These are phyloP conservation scores for Schizophyllum commune DNA, from an alignment of 1,284 basidiomycete genomes.

Conservation along the genomic window DNA sequence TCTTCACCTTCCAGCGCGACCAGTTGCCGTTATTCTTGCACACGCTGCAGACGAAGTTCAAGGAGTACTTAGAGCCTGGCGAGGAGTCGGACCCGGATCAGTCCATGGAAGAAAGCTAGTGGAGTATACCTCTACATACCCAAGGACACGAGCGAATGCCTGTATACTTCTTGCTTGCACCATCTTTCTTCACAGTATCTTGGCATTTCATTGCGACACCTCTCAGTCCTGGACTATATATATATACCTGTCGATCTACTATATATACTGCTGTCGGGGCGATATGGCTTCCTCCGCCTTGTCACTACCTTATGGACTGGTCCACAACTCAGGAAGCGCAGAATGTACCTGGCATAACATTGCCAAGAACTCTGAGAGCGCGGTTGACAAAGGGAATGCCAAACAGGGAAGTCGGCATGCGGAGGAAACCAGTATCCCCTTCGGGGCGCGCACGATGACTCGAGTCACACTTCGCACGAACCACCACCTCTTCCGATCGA, in stretches of 20 bases:
- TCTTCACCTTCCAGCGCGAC: conserved; percentile 59
- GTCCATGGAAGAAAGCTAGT: neutral
- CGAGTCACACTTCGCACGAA: neutral
- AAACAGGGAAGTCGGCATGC: neutral
- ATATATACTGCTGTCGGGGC: no score
- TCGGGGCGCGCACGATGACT: neutral
- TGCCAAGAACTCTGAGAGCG: no score
- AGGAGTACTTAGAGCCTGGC: neutral
- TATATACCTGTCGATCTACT: no score
- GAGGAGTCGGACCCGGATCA: neutral
- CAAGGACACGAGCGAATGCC: no score
- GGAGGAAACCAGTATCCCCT: neutral
- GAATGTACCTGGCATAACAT: no score
- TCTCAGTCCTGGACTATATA: no score
- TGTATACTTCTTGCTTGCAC: no score
- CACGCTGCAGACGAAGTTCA: neutral
- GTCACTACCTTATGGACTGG: no score
- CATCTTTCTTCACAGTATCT: no score
- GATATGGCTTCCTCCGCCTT: no score
- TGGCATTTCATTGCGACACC: no score
- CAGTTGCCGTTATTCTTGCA: conserved; percentile 52
- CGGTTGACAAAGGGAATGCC: neutral
- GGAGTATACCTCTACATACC: neutral
- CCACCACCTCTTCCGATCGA: neutral
- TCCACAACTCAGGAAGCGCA: no score